Evolutionary conservation across 208 protist genomes (phyloP), one percentile per base, ranked within the genome.

Genomic region (Wallacemonas sp.): DNA sequence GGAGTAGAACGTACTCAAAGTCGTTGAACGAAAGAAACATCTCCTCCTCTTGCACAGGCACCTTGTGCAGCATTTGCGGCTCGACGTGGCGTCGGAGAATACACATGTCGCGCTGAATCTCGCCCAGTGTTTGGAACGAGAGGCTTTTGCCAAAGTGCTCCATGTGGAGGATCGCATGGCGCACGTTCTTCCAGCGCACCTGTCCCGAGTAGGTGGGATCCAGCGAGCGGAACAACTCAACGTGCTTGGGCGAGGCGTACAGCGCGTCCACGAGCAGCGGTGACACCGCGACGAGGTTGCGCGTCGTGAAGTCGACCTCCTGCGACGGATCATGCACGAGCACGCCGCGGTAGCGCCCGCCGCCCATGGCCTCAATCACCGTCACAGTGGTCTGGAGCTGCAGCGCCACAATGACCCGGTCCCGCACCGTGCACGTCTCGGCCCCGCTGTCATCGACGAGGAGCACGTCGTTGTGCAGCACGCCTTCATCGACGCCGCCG

Each of bases 311-410:
- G 23, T 96, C 93, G 26, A 91, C 76, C 16, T 97, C 93, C n/a
- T 97, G 94, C 78, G 98, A 97, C 32, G 98, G 91, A 41, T 99
- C 96, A 5, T 98, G 62, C 42, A 99, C 97, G 0, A 99, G 94
- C 33, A 87, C 73, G 25, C 79, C 72, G 48, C 82, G 69, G 39
- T 90, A 89, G 29, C 26, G 91, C 38, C 79, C 81, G 38, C 64
- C 61, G 39, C 81, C 87, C 28, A 72, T 54, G 16, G 76, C 79
- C 33, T 79, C 87, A 57, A 90, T 74, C n/a, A 93, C 72, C 0
- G 84, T 66, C 0, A 80, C 87, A 3, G 68, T 62, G 11, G 68
- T 54, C 57, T 87, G 83, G 12, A 77, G 72, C 28, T 84, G 76
- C 18, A 89, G 66, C 16, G 78, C 74, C 12, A 93, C 72, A 0